phyloP scores from a whole-genome alignment of 164 flowering plant species.

The Warburgia ugandensis region DNA sequence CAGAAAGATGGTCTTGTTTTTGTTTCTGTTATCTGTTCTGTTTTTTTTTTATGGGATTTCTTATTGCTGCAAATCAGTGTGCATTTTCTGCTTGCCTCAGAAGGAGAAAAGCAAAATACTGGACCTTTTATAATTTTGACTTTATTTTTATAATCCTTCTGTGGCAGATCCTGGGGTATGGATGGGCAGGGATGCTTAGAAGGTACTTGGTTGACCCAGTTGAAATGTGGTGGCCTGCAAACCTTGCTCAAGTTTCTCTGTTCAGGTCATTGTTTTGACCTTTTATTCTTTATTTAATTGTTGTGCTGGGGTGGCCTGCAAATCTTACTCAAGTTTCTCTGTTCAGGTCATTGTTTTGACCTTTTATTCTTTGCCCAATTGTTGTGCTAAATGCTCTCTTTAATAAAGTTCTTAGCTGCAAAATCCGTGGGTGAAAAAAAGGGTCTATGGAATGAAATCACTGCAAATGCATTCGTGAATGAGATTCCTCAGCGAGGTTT shows the following conservation, averaged over 20 bases:
- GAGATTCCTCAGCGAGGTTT: not conserved
- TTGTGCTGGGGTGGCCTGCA: slow-evolving; percentile 97
- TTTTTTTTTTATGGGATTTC: too few relatives aligned
- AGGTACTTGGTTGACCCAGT: slow-evolving; percentile 76
- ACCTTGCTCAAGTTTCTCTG: slow-evolving; percentile 88
- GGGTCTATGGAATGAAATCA: not conserved
- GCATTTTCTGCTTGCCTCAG: too few relatives aligned
- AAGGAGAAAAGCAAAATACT: not conserved
- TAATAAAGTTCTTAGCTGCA: not conserved
- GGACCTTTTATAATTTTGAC: too few relatives aligned
- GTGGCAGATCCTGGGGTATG: slow-evolving; percentile 78
- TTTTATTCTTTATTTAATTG: not conserved
- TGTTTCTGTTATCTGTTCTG: too few relatives aligned
- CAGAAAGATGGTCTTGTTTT: too few relatives aligned
- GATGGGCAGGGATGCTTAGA: slow-evolving; percentile 93
- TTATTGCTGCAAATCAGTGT: too few relatives aligned
- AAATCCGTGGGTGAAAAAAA: slow-evolving; percentile 2
- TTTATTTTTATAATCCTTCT: not conserved
- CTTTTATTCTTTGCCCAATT: not conserved
- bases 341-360: slow-evolving; percentile 43
- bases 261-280: slow-evolving; percentile 45
- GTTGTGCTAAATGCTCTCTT: not conserved
- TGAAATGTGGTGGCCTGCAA: slow-evolving; percentile 98
- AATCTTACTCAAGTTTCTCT: slow-evolving; percentile 92
- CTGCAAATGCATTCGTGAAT: not conserved